Conservation (phyloP, 2,329 filamentous ascomycete genomes). For the Thielaviopsis musarum region DNA sequence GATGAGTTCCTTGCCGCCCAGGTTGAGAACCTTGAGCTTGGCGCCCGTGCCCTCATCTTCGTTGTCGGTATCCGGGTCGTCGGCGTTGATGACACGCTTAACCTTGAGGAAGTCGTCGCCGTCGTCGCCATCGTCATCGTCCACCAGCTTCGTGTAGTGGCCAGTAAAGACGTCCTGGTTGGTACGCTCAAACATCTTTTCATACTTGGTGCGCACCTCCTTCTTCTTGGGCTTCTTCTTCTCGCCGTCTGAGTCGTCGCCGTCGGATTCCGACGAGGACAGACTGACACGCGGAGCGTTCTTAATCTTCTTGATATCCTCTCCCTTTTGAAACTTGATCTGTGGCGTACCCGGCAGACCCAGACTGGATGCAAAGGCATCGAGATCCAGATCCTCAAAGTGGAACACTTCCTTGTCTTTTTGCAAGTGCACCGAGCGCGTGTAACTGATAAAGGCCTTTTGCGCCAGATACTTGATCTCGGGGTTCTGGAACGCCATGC, state of each 20-base stretch:
- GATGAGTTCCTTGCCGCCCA: slow-evolving; percentile 56
- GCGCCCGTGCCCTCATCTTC: slow-evolving; percentile 26
- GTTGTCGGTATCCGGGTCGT: slow-evolving; percentile 39
- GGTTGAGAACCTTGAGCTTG: slow-evolving; percentile 42
- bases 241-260: slow-evolving; percentile 31
- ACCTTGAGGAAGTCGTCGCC: slow-evolving; percentile 75
- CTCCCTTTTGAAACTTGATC: slow-evolving; percentile 84
- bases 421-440: slow-evolving; percentile 69
- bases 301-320: slow-evolving; percentile 73
- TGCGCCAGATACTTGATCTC: slow-evolving; percentile 90
- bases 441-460: slow-evolving; percentile 88
- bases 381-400: slow-evolving; percentile 64
- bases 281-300: slow-evolving; percentile 59
- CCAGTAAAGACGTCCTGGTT: slow-evolving; percentile 93
- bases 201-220: slow-evolving; percentile 80
- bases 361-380: slow-evolving; percentile 70
- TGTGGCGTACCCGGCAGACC: slow-evolving; percentile 82
- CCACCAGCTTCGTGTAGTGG: slow-evolving; percentile 80
- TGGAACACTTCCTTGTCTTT: slow-evolving; percentile 87
- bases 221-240: slow-evolving; percentile 43
- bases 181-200: slow-evolving; percentile 92
- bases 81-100: slow-evolving; percentile 68
- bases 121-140: slow-evolving; percentile 35
- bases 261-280: slow-evolving; percentile 38
- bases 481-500: slow-evolving; percentile 89